phyloP scores from a whole-genome alignment of 352 stramenopile species.

The Pythium monospermum region DNA sequence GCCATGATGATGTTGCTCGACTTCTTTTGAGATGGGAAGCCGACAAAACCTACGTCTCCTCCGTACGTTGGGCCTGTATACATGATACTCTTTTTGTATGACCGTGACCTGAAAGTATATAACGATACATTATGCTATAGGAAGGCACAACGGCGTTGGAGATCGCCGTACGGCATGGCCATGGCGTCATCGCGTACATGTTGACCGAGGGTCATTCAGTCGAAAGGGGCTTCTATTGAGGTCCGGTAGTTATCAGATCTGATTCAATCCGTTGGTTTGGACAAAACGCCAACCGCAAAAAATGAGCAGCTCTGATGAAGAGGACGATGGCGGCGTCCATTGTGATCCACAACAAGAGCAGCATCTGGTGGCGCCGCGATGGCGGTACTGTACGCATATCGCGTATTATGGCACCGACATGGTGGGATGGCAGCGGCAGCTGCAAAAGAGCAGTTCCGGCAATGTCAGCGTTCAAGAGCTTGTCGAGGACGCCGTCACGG shows the following conservation, averaged over 20 bases:
- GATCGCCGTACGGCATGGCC: constrained; percentile 59
- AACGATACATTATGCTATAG: constrained; percentile 16
- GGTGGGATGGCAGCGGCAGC: constrained; percentile 77
- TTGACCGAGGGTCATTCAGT: constrained; percentile 47
- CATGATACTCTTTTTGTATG: neutral
- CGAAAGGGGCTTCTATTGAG: constrained; percentile 57
- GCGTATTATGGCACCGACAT: constrained; percentile 74
- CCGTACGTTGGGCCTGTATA: constrained; percentile 30
- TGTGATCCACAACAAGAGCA: neutral
- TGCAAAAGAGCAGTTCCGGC: constrained; percentile 38
- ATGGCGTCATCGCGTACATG: constrained; percentile 56
- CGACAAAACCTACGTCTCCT: constrained; percentile 53
- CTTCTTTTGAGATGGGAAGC: constrained; percentile 45
- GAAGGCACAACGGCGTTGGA: constrained; percentile 62
- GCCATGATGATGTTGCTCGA: constrained; percentile 54
- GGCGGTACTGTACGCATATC: constrained; percentile 66
- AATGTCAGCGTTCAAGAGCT: constrained; percentile 74
- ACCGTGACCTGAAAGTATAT: neutral
- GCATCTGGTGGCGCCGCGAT: neutral
- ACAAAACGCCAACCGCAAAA: neutral
- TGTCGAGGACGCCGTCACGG: constrained; percentile 64
- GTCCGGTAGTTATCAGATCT: constrained; percentile 2
- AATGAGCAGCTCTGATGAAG: constrained; percentile 16
- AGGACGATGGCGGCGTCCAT: neutral
- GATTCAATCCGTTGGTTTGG: neutral